These are phyloP conservation scores for Daldinia bambusicola DNA, from an alignment of 495 filamentous ascomycete species.

Conservation along the genomic window DNA sequence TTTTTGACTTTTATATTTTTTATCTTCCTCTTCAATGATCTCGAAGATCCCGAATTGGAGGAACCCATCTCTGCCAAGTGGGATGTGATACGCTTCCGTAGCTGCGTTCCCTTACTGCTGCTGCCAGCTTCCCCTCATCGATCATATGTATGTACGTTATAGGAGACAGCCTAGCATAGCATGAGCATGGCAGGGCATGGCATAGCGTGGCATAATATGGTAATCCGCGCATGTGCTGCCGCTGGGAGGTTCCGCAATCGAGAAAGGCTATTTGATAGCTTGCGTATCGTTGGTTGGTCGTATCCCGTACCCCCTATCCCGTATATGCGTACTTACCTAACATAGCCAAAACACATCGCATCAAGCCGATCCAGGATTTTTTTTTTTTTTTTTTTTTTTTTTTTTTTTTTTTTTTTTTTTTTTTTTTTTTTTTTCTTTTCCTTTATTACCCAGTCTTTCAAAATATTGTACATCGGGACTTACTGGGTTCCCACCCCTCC, in stretches of 20 bases:
- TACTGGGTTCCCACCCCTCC: slow-evolving; percentile 2
- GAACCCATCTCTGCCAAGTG: slow-evolving; percentile 6
- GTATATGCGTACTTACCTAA: background rate
- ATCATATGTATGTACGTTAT: slow-evolving; percentile 25
- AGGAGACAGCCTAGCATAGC: background rate
- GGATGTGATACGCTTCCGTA: slow-evolving; percentile 19
- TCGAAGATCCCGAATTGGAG: slow-evolving; percentile 13
- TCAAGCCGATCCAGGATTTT: slow-evolving; percentile 18
- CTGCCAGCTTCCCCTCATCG: slow-evolving; percentile 12
- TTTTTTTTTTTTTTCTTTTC: too few relatives aligned
- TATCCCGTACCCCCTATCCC: slow-evolving; percentile 21
- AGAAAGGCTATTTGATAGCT: slow-evolving; percentile 6
- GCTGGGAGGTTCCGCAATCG: slow-evolving; percentile 30
- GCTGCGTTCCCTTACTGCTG: slow-evolving; percentile 6
- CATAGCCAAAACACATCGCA: too few relatives aligned
- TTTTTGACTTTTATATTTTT: too few relatives aligned
- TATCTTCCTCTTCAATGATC: background rate
- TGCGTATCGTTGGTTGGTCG: slow-evolving; percentile 16
- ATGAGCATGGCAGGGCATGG: background rate
- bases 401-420: too few relatives aligned
- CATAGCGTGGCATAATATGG: background rate
- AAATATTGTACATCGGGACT: background rate
- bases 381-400: too few relatives aligned
- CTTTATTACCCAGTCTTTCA: slow-evolving; percentile 8
- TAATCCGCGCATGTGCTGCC: slow-evolving; percentile 24